Base-by-base conservation (phyloP, 139 green algal genomes). In the Coelastrella sp. region DNA sequence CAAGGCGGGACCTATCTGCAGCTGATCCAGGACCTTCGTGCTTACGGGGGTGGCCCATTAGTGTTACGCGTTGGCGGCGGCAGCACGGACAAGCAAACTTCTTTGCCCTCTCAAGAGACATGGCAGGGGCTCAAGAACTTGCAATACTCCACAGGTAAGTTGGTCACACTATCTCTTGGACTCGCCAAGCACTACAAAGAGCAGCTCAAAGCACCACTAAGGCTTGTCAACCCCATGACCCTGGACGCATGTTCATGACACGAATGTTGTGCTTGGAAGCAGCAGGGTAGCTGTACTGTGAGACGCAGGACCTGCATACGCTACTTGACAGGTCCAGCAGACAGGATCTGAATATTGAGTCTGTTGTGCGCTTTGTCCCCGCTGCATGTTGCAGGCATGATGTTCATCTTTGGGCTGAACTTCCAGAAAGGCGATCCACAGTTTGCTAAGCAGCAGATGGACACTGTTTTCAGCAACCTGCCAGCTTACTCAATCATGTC, bases 321-420 rank as follows among this genome's bases (percentile, higher is more conserved):
- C n/a, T n/a, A n/a, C n/a, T n/a, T n/a, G n/a, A n/a, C n/a, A n/a
- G n/a, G n/a, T n/a, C n/a, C n/a, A n/a, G n/a, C n/a, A n/a, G n/a
- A n/a, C n/a, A n/a, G n/a, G n/a, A n/a, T n/a, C n/a, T n/a, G n/a
- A n/a, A n/a, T n/a, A n/a, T n/a, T n/a, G n/a, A n/a, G n/a, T n/a
- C n/a, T n/a, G n/a, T n/a, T n/a, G n/a, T n/a, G n/a, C n/a, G n/a
- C n/a, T n/a, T n/a, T n/a, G n/a, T n/a, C n/a, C n/a, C n/a, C n/a
- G n/a, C n/a, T n/a, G n/a, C n/a, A n/a, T n/a, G n/a, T n/a, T 15
- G 57, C 80, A 86, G 80, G 80, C 11, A 66, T 80, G 17, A 69
- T 62, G 11, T 87, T 64, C 27, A 87, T 87, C 8, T 59, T 87
- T 50, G 82, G 82, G 13, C 25, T 87, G 32, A 73, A 73, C 32